These are phyloP conservation scores for Penicillium sp. DNA, from an alignment of 2,329 filamentous ascomycete species.

Conservation along the genomic window DNA sequence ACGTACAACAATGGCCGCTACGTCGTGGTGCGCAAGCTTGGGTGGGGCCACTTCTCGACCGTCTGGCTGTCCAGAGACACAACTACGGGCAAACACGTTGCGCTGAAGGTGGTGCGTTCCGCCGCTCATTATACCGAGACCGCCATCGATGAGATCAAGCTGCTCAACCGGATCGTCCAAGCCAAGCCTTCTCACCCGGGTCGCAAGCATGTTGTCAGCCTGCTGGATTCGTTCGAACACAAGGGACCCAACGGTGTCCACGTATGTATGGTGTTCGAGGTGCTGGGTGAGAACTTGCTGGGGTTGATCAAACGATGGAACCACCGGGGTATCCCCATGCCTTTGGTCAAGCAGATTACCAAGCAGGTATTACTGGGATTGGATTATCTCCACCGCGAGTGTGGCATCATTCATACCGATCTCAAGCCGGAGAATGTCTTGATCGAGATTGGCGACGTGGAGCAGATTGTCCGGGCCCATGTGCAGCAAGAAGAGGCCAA, in stretches of 20 bases:
- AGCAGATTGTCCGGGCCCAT: slow-evolving; percentile 96
- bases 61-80: slow-evolving; percentile 88
- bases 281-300: slow-evolving; percentile 90
- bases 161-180: slow-evolving; percentile 94
- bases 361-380: slow-evolving; percentile 95
- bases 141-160: slow-evolving; percentile 97
- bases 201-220: slow-evolving; percentile 91
- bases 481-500: slow-evolving; percentile 72
- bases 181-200: slow-evolving; percentile 95
- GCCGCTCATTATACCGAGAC: slow-evolving; percentile 99
- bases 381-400: slow-evolving; percentile 96
- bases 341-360: slow-evolving; percentile 96
- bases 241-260: slow-evolving; percentile 95
- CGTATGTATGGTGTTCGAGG: slow-evolving; percentile 99
- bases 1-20: slow-evolving; percentile 98
- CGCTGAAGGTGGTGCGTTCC: slow-evolving; percentile 95
- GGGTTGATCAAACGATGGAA: slow-evolving; percentile 99
- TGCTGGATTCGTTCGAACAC: slow-evolving; percentile 96
- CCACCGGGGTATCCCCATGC: slow-evolving; percentile 94
- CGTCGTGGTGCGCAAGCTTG: slow-evolving; percentile 92
- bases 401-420: slow-evolving; percentile 98
- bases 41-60: slow-evolving; percentile 99
- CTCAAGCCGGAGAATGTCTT: slow-evolving; percentile 97
- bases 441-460: slow-evolving; percentile 98
- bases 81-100: slow-evolving; percentile 87